Percentiles rank a stretch among this genome's conserved stretches.
Conservation (phyloP, 352 stramenopile species). For the Globisporangium echinulatum region DNA sequence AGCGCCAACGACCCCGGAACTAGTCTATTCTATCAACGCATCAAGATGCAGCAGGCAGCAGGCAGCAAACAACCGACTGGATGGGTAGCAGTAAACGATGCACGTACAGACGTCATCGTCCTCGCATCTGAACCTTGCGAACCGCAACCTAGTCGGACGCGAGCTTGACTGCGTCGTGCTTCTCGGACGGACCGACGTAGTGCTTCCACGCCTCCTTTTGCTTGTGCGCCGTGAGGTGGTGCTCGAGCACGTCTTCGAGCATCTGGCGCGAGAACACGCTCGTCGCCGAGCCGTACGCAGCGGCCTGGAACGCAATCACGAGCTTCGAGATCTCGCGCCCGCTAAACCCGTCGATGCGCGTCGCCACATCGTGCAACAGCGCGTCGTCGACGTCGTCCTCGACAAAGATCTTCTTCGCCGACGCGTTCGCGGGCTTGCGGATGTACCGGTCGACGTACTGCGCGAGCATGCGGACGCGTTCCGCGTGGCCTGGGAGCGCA, state of each 20-base stretch:
- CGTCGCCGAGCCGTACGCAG: constrained; percentile 94
- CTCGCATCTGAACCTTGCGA: constrained; percentile 1
- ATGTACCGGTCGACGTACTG: constrained; percentile 99
- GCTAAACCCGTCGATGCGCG: constrained; percentile 95
- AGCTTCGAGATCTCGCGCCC: constrained; percentile 99
- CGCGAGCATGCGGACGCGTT: constrained; percentile 96
- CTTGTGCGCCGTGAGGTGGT: constrained; percentile 90
- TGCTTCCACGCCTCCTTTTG: constrained; percentile 93
- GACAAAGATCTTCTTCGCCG: constrained; percentile 87
- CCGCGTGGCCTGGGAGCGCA: constrained; percentile 88
- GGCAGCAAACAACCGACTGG: no score
- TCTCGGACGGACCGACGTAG: constrained; percentile 55
- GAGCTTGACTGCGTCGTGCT: constrained; percentile 45
- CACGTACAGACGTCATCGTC: no score
- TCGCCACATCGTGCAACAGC: constrained; percentile 90
- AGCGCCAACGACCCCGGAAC: constrained; percentile 81
- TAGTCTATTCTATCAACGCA: constrained; percentile 75
- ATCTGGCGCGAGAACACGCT: constrained; percentile 91
- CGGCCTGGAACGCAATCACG: constrained; percentile 97
- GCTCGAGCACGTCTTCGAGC: constrained; percentile 91
- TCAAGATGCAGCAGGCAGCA: constrained; percentile 7
- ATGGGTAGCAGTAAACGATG: no score
- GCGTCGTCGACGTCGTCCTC: constrained; percentile 89
- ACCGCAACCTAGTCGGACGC: constrained; percentile 30
- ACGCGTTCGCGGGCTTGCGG: constrained; percentile 75